phyloP scores from a whole-genome alignment of 1,284 basidiomycete genomes.

The Hemileia vastatrix region DNA sequence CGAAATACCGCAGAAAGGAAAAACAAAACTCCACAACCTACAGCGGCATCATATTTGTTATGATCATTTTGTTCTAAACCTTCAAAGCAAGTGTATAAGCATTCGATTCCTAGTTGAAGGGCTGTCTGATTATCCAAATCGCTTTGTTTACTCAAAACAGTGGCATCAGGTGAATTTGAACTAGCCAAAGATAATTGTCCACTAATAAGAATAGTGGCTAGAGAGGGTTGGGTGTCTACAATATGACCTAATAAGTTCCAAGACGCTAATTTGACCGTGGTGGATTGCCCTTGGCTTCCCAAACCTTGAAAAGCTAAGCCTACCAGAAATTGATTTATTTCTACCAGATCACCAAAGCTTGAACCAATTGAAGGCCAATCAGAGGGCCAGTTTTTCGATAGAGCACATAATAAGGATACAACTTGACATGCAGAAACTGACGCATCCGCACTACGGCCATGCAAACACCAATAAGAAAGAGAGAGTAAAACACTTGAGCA shows the following conservation, averaged over 20 bases:
- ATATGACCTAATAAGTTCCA: conserved; percentile 18
- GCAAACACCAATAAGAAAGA: conserved; percentile 18
- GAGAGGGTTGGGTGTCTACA: conserved; percentile 19
- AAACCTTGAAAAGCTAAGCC: conserved; percentile 7
- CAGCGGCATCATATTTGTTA: conserved; percentile 6
- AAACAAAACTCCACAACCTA: conserved; percentile 16
- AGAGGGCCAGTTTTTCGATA: conserved; percentile 19
- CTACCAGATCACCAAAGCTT: conserved; percentile 16
- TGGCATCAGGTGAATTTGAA: neutral
- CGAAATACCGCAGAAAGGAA: conserved; percentile 13
- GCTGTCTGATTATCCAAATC: conserved; percentile 2
- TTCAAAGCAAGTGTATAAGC: conserved; percentile 17
- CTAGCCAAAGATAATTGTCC: conserved; percentile 7
- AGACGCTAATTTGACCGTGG: conserved; percentile 4
- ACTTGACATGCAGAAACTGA: conserved; percentile 13
- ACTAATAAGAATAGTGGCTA: conserved; percentile 16
- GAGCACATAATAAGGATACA: conserved; percentile 13
- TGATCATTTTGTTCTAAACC: too few relatives aligned
- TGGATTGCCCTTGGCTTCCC: conserved; percentile 1
- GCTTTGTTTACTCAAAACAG: too few relatives aligned
- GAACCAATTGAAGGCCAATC: conserved; percentile 22
- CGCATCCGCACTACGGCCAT: conserved; percentile 7
- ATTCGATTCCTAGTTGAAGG: conserved; percentile 14
- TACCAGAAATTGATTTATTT: conserved; percentile 14
- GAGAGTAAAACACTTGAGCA: conserved; percentile 12